These are phyloP conservation scores for Basidiobolus meristosporus DNA, from an alignment of 371 early-diverging fungal genomes.

Conservation along the genomic window DNA sequence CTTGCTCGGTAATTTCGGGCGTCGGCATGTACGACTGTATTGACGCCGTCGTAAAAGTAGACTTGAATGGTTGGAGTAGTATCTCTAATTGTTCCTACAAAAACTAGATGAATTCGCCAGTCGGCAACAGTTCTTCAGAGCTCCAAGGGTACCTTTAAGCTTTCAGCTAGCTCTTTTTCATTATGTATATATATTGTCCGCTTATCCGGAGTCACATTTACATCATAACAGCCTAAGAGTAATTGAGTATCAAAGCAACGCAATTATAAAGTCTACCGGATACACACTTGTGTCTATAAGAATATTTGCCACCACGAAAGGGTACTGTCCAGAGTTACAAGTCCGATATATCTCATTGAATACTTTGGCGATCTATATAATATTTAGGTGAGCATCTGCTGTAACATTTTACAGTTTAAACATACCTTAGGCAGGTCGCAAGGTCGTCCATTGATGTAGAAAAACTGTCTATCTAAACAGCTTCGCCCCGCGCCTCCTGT, in stretches of 20 bases:
- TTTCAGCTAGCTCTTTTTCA: constrained; percentile 33
- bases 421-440: constrained; percentile 57
- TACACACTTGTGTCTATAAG: constrained; percentile 23
- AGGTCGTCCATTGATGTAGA: constrained; percentile 78
- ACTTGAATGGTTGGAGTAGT: constrained; percentile 35
- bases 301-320: constrained; percentile 58
- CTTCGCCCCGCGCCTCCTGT: constrained; percentile 45
- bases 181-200: constrained; percentile 67
- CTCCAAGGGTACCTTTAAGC: constrained; percentile 18
- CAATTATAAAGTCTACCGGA: background rate
- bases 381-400: background rate
- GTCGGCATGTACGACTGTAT: too few species aligned
- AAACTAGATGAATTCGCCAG: background rate
- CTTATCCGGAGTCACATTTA: constrained; percentile 91
- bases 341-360: constrained; percentile 66
- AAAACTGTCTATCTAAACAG: constrained; percentile 64
- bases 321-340: constrained; percentile 50
- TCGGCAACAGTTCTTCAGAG: background rate
- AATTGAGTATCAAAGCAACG: background rate
- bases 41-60: constrained; percentile 16
- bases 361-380: constrained; percentile 19
- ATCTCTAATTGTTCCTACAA: constrained; percentile 16
- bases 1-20: too few species aligned
- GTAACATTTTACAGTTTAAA: background rate
- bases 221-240: constrained; percentile 36